These are phyloP conservation scores for Phaffomyces opuntiae DNA, from an alignment of 805 yeast species.

Conservation along the genomic window DNA sequence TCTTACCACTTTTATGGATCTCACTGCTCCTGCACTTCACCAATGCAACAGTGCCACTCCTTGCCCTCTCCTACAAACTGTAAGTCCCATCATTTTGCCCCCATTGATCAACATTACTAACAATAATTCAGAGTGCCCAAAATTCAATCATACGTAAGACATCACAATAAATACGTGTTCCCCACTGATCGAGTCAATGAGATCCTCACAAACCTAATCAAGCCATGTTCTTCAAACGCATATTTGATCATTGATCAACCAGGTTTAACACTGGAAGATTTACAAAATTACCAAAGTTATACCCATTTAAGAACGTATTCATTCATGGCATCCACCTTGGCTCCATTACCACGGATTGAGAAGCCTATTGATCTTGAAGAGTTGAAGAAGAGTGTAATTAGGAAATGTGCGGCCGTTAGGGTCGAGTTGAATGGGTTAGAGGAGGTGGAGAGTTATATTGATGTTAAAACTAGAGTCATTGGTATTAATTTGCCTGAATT, in stretches of 20 bases:
- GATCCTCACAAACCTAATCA: slow-evolving; percentile 26
- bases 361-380: slow-evolving; percentile 32
- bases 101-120: neutral
- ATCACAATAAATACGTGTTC: slow-evolving; percentile 16
- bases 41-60: slow-evolving; percentile 12
- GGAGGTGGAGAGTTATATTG: slow-evolving; percentile 51
- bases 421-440: slow-evolving; percentile 36
- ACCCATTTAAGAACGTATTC: slow-evolving; percentile 44
- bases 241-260: slow-evolving; percentile 51
- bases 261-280: slow-evolving; percentile 42
- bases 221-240: slow-evolving; percentile 46
- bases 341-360: slow-evolving; percentile 48
- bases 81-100: slow-evolving; percentile 2
- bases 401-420: slow-evolving; percentile 46
- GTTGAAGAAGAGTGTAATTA: slow-evolving; percentile 34
- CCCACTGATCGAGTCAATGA: slow-evolving; percentile 24
- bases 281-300: slow-evolving; percentile 36
- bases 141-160: slow-evolving; percentile 20
- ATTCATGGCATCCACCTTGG: slow-evolving; percentile 50
- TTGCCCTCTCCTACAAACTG: slow-evolving; percentile 18
- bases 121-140: slow-evolving; percentile 18
- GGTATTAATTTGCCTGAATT: slow-evolving; percentile 50
- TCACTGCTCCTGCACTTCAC: neutral
- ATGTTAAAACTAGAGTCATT: slow-evolving; percentile 56
- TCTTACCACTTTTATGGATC: neutral